Conservation (phyloP, 2,329 filamentous ascomycete genomes). For the Plectosphaerella plurivora region DNA sequence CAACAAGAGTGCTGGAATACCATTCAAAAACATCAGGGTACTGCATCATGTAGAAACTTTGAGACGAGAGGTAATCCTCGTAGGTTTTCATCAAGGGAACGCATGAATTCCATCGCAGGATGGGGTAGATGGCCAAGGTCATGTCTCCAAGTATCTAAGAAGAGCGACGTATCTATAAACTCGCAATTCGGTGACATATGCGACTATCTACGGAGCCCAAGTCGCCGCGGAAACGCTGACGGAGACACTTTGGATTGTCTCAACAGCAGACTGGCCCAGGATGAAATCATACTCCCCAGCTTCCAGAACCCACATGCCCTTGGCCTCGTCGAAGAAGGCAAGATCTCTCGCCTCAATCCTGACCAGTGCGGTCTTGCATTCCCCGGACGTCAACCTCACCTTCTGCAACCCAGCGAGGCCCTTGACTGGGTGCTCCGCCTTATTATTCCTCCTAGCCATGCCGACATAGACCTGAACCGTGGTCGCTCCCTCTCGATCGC, state of each 20-base stretch:
- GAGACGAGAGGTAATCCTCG: no score
- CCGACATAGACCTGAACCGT: conserved; percentile 53
- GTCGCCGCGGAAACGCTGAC: neutral
- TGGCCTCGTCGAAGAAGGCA: conserved; percentile 19
- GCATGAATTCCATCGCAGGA: no score
- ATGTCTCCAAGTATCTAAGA: no score
- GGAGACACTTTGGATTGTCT: conserved; percentile 10
- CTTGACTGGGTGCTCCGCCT: conserved; percentile 16
- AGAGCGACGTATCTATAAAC: no score
- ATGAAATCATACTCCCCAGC: conserved; percentile 19
- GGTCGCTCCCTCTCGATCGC: conserved; percentile 40
- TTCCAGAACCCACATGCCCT: conserved; percentile 18
- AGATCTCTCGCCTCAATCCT: conserved; percentile 15
- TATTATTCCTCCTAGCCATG: neutral
- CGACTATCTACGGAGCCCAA: neutral
- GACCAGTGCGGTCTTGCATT: conserved; percentile 12
- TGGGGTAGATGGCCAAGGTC: no score
- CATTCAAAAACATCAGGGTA: no score
- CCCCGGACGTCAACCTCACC: conserved; percentile 14
- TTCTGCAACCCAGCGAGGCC: conserved; percentile 24
- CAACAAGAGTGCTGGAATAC: no score
- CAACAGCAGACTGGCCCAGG: conserved; percentile 17
- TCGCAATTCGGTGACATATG: no score
- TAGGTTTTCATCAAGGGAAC: no score
- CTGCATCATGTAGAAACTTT: no score